These are phyloP conservation scores for Lavandula angustifolia DNA, from an alignment of 257 asterid genomes.

Conservation along the genomic window DNA sequence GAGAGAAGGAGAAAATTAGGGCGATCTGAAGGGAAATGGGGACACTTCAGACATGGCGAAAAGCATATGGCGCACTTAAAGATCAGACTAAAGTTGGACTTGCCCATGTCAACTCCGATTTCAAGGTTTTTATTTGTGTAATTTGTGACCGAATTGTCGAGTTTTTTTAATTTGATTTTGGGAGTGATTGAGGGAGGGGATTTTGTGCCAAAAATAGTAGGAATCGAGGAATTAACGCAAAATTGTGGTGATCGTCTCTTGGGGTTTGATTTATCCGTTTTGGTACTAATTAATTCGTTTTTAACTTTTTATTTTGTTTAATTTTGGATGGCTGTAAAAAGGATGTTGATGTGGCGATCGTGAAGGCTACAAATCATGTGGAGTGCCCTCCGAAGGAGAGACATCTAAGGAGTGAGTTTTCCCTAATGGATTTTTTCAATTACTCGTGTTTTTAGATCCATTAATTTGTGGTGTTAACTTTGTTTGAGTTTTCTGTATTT, in stretches of 20 bases:
- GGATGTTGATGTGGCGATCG: constrained; percentile 99
- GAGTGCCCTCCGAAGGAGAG: constrained; percentile 97
- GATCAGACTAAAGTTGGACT: constrained; percentile 93
- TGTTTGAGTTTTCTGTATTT: constrained; percentile 22
- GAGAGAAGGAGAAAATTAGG: constrained; percentile 23
- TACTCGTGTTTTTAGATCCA: constrained; percentile 40
- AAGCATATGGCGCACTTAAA: constrained; percentile 88
- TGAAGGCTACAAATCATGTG: constrained; percentile 99
- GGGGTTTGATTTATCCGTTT: constrained; percentile 23
- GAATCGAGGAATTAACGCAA: constrained; percentile 22
- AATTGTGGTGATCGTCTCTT: constrained; percentile 26
- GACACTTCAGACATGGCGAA: constrained; percentile 90
- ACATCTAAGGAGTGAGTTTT: constrained; percentile 83
- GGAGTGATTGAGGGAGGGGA: constrained; percentile 19
- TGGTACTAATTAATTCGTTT: constrained; percentile 6
- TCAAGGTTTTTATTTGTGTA: constrained; percentile 52
- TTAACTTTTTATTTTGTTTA: not conserved
- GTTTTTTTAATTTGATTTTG: not conserved
- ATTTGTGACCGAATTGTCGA: not conserved
- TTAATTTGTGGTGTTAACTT: constrained; percentile 17
- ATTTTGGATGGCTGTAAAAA: constrained; percentile 44
- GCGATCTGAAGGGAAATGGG: constrained; percentile 68
- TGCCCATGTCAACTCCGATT: constrained; percentile 98
- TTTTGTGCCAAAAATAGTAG: constrained; percentile 28
- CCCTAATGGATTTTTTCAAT: constrained; percentile 15